Percentiles rank a stretch among this genome's conserved stretches.
These are phyloP conservation scores for Cnidoscolus chayamansa DNA, from an alignment of 441 rosid genomes.

Conservation along the genomic window DNA sequence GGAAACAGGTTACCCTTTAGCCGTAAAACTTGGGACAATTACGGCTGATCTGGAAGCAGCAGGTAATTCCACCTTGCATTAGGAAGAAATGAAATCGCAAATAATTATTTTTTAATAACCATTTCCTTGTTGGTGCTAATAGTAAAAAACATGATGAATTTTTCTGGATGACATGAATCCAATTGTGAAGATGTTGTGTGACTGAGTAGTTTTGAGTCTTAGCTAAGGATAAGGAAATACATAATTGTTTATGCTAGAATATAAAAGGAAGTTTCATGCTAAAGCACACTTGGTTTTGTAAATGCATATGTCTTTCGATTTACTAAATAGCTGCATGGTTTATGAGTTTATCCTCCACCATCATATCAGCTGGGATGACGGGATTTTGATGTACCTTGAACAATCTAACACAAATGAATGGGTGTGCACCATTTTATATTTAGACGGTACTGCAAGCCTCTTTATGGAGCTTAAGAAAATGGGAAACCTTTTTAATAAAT, in stretches of 20 bases:
- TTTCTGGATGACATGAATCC: neutral
- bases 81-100: constrained; percentile 13
- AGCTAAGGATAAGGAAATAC: neutral
- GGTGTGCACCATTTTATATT: neutral
- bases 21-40: constrained; percentile 93
- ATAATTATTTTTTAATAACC: too few relatives aligned
- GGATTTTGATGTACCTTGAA: neutral
- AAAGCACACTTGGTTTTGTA: neutral
- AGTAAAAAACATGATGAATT: neutral
- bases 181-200: neutral
- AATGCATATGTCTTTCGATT: neutral
- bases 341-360: neutral
- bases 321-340: neutral
- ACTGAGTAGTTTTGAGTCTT: neutral
- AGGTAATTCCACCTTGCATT: constrained; percentile 56
- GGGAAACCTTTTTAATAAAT: neutral
- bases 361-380: neutral
- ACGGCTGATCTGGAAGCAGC: constrained; percentile 94
- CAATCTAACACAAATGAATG: neutral
- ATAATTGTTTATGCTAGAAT: neutral
- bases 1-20: constrained; percentile 81
- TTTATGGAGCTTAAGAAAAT: neutral
- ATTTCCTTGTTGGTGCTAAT: neutral
- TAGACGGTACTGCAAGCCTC: too few relatives aligned
- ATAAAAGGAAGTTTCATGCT: neutral